phyloP scores from a whole-genome alignment of 352 stramenopile species.

The Phytophthora agathidicida region DNA sequence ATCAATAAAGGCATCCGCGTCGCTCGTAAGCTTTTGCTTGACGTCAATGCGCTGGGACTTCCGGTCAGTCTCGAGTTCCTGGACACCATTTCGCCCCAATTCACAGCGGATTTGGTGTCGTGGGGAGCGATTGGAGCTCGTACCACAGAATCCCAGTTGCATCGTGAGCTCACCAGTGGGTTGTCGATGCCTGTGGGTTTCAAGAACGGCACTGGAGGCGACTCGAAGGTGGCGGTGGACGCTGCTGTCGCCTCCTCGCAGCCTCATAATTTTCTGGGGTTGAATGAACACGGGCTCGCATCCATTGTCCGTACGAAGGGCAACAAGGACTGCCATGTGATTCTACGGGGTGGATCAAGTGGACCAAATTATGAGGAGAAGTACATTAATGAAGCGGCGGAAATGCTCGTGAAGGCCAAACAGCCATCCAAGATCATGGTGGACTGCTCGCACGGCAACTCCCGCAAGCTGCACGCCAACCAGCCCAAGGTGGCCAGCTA shows the following conservation, averaged over 20 bases:
- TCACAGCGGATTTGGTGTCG: constrained; percentile 77
- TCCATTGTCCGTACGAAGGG: constrained; percentile 87
- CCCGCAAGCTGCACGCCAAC: constrained; percentile 83
- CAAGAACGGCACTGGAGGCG: constrained; percentile 85
- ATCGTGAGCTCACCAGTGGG: constrained; percentile 81
- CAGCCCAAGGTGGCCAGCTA: constrained; percentile 81
- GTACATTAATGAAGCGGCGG: constrained; percentile 66
- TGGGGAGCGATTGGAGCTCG: constrained; percentile 86
- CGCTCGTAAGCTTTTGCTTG: constrained; percentile 81
- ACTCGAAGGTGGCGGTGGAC: constrained; percentile 85
- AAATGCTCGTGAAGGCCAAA: constrained; percentile 69
- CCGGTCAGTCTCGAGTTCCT: constrained; percentile 83
- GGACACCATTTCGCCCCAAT: constrained; percentile 85
- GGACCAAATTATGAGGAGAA: constrained; percentile 85
- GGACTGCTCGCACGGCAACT: constrained; percentile 91
- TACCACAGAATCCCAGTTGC: constrained; percentile 85
- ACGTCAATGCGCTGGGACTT: constrained; percentile 81
- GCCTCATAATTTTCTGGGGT: constrained; percentile 81
- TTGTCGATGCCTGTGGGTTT: constrained; percentile 87
- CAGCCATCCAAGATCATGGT: constrained; percentile 85
- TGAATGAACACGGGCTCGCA: constrained; percentile 83
- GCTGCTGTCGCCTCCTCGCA: constrained; percentile 68
- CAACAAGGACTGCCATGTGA: constrained; percentile 88
- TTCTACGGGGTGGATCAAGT: constrained; percentile 72
- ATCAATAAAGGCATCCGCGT: constrained; percentile 91